Evolutionary conservation across 805 yeast species (phyloP).

Genomic region (Spathaspora gorwiae): DNA sequence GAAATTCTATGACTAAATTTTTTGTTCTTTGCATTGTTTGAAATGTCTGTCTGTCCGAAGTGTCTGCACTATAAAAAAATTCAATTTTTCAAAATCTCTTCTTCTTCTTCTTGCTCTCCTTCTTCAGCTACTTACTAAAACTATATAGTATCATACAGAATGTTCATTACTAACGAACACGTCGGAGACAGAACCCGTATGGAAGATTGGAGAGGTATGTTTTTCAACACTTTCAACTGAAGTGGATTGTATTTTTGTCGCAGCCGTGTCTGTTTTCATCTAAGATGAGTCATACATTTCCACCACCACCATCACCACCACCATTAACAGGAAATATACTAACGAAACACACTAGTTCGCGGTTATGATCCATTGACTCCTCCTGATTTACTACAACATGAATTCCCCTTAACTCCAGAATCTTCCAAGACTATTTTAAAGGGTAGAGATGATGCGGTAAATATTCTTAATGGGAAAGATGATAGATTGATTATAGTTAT

Average conservation of each 20-base stretch:
- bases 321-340: no score
- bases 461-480: slow-evolving; percentile 73
- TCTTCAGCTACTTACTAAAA: neutral
- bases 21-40: neutral
- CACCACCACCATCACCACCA: no score
- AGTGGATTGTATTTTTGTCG: no score
- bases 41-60: neutral
- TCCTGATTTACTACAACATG: slow-evolving; percentile 88
- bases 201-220: slow-evolving; percentile 50
- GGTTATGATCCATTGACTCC: slow-evolving; percentile 97
- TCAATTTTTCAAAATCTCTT: neutral
- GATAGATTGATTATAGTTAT: slow-evolving; percentile 86
- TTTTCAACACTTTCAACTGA: neutral
- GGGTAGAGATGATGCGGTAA: slow-evolving; percentile 73
- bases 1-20: neutral
- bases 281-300: no score
- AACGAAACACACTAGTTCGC: slow-evolving; percentile 25
- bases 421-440: slow-evolving; percentile 60
- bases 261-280: no score
- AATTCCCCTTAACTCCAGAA: slow-evolving; percentile 60
- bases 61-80: neutral
- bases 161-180: slow-evolving; percentile 83
- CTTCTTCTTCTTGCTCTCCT: neutral
- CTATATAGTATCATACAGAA: slow-evolving; percentile 20
- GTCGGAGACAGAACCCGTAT: slow-evolving; percentile 77